Base-by-base conservation (phyloP, 371 early-diverging fungal species). In the Apophysomyces trapeziformis region DNA sequence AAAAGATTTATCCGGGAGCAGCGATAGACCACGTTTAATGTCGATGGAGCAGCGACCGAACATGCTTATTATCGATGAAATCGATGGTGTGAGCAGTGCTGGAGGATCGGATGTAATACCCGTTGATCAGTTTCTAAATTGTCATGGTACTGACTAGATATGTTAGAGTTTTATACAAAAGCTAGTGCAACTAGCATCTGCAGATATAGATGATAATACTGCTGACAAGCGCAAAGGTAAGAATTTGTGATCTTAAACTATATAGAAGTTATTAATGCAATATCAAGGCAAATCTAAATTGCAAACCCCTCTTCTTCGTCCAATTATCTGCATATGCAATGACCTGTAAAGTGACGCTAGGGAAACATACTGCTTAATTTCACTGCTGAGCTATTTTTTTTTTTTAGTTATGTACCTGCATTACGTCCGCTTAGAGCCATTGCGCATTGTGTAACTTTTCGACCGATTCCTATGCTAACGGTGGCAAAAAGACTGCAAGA, bases 271-370 rank as follows among this genome's bases (percentile, higher is more conserved):
- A 50, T 11, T 50, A 26, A 50, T 21, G 8, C 9, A 5, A 21
- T 21, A 11, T 50, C 7, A 50, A 72, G 73, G 78, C 16, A 79
- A 71, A 44, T 1, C 56, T 26, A 75, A 75, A 63, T 47, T 62
- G 7, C 57, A 63, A 11, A 61, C 71, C n/a, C 87, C 87, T 5
- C 82, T 96, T 32, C 75, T 88, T 58, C 84, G 98, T 11, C 99
- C 99, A 35, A 96, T 99, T 61, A 98, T 99, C 37, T 99, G 98
- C 80, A 96, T 99, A 60, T 99, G 99, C 85, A 99, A 99, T 76
- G 97, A 98, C 73, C 87, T 83, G 87, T 95, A 88, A 64, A 87
- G 71, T 21, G 1, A 0, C 54, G 21, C 18, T 8, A 11, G 16
- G 21, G 0, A 21, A 16, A 36, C 0, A 6, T 11, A 59, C 43